Base-by-base conservation (phyloP, 352 stramenopile species). In the Globisporangium lucens region DNA sequence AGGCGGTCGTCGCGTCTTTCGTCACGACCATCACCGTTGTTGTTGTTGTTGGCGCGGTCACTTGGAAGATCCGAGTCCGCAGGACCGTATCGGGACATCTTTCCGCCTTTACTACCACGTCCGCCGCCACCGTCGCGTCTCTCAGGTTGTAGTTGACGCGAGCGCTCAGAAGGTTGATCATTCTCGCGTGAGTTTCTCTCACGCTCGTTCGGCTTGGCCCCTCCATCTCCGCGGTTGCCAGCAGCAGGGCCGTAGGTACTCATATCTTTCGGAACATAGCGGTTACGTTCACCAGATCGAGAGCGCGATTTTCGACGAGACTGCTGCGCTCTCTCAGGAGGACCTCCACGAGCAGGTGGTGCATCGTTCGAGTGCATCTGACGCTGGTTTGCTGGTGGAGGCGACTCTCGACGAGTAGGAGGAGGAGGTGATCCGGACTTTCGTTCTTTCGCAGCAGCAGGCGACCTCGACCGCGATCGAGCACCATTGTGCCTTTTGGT, bases 81-180 rank as follows among this genome's bases (percentile, higher is more conserved):
- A 12, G 63, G 63, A 22, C 65, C 68, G 52, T 74, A 74, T 35
- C 68, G 36, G n/a, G 63, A 71, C 56, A 71, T 66, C 12, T 51
- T 51, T 12, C 43, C 43, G 43, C 43, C 43, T 51, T 51, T 22
- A 12, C 17, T 22, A 22, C 43, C 43, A 22, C 43, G 43, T 9
- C 43, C 43, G 6, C 13, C 29, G 22, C 53, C 66, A 43, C 36
- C 46, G 2, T 65, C 53, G 8, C 61, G 66, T 72, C 66, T 55
- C n/a, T 69, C 66, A 22, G 38, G 36, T 4, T 27, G 51, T 15
- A 4, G 43, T 20, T 22, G 56, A 38, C 38, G 64, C n/a, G 61
- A 47, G 29, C 35, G 65, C 10, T 70, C 65, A n/a, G 29, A 53
- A 29, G 30, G 13, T 12, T 59, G 57, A 38, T 70, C 56, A 22